Evolutionary conservation across 1,284 basidiomycete species (phyloP).

Genomic region (Butyriboletus appendiculatus): DNA sequence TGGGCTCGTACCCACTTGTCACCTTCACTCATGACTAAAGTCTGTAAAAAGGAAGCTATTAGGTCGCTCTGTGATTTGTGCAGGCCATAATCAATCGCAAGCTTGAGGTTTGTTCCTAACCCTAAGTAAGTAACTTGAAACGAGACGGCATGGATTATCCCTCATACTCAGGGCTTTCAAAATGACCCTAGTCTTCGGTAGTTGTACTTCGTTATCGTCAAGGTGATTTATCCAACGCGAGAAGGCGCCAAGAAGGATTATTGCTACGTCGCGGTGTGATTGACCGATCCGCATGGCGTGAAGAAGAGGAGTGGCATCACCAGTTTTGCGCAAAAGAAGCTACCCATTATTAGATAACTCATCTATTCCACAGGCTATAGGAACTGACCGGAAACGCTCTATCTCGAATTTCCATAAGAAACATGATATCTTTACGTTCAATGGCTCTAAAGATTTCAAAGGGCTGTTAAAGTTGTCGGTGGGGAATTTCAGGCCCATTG

Average conservation of each 20-base stretch:
- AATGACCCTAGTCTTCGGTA: conserved; percentile 61
- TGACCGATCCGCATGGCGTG: conserved; percentile 80
- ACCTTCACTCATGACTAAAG: conserved; percentile 84
- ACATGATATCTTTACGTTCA: conserved; percentile 71
- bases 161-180: conserved; percentile 72
- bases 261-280: conserved; percentile 72
- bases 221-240: conserved; percentile 80
- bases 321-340: conserved; percentile 72
- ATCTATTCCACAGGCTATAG: neutral
- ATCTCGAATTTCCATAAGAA: conserved; percentile 78
- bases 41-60: conserved; percentile 81
- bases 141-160: neutral
- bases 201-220: conserved; percentile 66
- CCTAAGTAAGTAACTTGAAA: conserved; percentile 16
- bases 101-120: conserved; percentile 75
- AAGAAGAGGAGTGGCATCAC: conserved; percentile 73
- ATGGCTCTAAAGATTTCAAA: conserved; percentile 75
- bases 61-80: conserved; percentile 76
- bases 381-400: conserved; percentile 66
- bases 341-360: conserved; percentile 31
- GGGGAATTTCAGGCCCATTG: neutral
- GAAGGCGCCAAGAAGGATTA: conserved; percentile 76
- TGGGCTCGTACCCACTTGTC: conserved; percentile 75
- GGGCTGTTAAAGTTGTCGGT: conserved; percentile 45
- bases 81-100: conserved; percentile 81